Evolutionary conservation across 2,329 filamentous ascomycete species (phyloP).

Genomic region (Pezicula radicicola): DNA sequence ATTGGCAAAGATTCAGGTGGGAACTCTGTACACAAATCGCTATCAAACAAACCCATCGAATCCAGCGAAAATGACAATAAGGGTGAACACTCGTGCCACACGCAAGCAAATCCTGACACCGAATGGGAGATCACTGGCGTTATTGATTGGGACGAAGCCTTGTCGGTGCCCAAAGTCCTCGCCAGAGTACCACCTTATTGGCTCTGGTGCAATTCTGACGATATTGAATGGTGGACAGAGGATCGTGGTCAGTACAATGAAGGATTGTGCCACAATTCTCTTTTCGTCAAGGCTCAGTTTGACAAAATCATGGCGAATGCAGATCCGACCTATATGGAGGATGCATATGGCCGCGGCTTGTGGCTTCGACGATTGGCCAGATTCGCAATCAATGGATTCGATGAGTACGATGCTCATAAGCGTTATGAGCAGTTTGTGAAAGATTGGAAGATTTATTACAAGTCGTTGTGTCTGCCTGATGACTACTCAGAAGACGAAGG

Average conservation of each 20-base stretch:
- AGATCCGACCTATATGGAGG: slow-evolving; percentile 8
- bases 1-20: too few species aligned
- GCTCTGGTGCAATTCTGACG: slow-evolving; percentile 13
- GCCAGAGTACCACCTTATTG: slow-evolving; percentile 9
- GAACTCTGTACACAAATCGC: too few species aligned
- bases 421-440: too few species aligned
- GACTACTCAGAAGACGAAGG: too few species aligned
- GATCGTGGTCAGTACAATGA: slow-evolving; percentile 1
- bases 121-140: slow-evolving; percentile 14
- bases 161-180: slow-evolving; percentile 12
- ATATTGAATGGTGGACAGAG: slow-evolving; percentile 3
- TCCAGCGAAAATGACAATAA: too few species aligned
- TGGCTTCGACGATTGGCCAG: slow-evolving; percentile 13
- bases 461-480: too few species aligned
- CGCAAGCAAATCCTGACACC: background rate
- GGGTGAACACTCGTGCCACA: too few species aligned
- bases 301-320: slow-evolving; percentile 10
- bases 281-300: slow-evolving; percentile 17
- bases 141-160: slow-evolving; percentile 16
- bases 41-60: too few species aligned
- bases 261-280: slow-evolving; percentile 11
- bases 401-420: too few species aligned
- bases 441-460: too few species aligned
- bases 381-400: slow-evolving; percentile 10
- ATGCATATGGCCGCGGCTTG: slow-evolving; percentile 15